phyloP scores from a whole-genome alignment of 2,329 filamentous ascomycete species.

The Thyridium curvatum region DNA sequence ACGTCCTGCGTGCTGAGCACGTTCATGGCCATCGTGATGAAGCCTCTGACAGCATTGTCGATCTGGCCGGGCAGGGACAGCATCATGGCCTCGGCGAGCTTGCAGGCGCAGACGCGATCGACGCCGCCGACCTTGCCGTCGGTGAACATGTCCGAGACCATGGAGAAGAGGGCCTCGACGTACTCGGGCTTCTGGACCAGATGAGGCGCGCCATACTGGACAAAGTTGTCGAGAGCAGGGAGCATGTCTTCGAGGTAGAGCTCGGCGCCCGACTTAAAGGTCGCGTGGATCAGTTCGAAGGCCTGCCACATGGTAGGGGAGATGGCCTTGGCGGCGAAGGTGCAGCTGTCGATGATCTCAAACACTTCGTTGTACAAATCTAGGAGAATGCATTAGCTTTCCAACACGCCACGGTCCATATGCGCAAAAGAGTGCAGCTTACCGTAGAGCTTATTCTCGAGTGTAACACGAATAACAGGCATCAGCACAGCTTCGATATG shows the following conservation, averaged over 20 bases:
- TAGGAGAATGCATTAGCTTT: constrained; percentile 19
- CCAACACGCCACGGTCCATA: neutral
- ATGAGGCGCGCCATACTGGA: constrained; percentile 80
- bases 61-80: constrained; percentile 84
- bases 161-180: constrained; percentile 80
- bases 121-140: constrained; percentile 90
- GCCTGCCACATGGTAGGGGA: constrained; percentile 98
- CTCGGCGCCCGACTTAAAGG: constrained; percentile 95
- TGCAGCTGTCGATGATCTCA: constrained; percentile 98
- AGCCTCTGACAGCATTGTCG: constrained; percentile 81
- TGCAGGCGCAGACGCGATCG: constrained; percentile 94
- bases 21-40: constrained; percentile 83
- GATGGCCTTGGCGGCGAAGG: constrained; percentile 92
- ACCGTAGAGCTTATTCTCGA: constrained; percentile 97
- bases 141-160: constrained; percentile 92
- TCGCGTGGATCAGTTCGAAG: constrained; percentile 92
- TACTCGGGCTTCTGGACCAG: constrained; percentile 81
- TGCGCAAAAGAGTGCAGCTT: constrained; percentile 22
- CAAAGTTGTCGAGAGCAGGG: constrained; percentile 94
- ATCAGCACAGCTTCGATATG: constrained; percentile 95
- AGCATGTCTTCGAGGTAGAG: constrained; percentile 99
- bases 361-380: constrained; percentile 98
- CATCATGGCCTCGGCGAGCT: constrained; percentile 95
- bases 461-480: constrained; percentile 91
- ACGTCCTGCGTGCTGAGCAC: constrained; percentile 69